A percentile compares a stretch with the other conserved stretches of the same genome.
These are phyloP conservation scores for Westerdykella aurantiaca DNA, from an alignment of 2,329 filamentous ascomycete species.

Conservation along the genomic window DNA sequence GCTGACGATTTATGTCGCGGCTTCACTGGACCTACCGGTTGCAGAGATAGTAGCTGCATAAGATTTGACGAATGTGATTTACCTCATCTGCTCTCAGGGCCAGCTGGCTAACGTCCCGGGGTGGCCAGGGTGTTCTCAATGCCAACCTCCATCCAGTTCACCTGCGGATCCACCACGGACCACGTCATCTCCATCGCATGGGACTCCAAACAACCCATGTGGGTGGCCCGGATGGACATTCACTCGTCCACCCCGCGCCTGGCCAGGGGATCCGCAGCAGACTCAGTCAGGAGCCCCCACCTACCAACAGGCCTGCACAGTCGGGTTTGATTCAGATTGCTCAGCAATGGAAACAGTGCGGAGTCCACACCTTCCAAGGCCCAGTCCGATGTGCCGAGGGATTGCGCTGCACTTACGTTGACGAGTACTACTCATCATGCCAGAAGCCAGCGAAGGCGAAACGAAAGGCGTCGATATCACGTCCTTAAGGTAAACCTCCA, in stretches of 20 bases:
- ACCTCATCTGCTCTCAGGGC: neutral
- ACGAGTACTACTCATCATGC: slow-evolving; percentile 15
- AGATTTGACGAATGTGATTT: slow-evolving; percentile 9
- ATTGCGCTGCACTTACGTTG: slow-evolving; percentile 7
- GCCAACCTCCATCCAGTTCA: slow-evolving; percentile 3
- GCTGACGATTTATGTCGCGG: slow-evolving; percentile 1
- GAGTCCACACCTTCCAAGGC: slow-evolving; percentile 7
- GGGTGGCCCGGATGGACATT: slow-evolving; percentile 1
- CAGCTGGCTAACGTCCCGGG: neutral
- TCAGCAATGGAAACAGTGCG: slow-evolving; percentile 13
- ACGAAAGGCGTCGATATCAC: neutral
- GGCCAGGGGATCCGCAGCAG: neutral
- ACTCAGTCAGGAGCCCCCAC: neutral
- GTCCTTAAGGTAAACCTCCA: too few relatives aligned
- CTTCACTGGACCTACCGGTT: slow-evolving; percentile 15
- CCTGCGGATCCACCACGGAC: neutral
- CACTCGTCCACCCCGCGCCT: slow-evolving; percentile 4
- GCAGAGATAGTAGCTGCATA: slow-evolving; percentile 12
- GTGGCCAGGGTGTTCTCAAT: slow-evolving; percentile 7
- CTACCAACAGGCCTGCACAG: slow-evolving; percentile 1
- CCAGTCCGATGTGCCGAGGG: slow-evolving; percentile 8
- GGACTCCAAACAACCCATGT: neutral
- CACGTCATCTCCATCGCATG: neutral
- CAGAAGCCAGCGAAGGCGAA: slow-evolving; percentile 7
- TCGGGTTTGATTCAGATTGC: slow-evolving; percentile 5